A percentile compares a stretch with the other conserved stretches of the same genome.
Evolutionary conservation across 148 eudicot genomes (phyloP).

Genomic region (Nepenthes gracilis): DNA sequence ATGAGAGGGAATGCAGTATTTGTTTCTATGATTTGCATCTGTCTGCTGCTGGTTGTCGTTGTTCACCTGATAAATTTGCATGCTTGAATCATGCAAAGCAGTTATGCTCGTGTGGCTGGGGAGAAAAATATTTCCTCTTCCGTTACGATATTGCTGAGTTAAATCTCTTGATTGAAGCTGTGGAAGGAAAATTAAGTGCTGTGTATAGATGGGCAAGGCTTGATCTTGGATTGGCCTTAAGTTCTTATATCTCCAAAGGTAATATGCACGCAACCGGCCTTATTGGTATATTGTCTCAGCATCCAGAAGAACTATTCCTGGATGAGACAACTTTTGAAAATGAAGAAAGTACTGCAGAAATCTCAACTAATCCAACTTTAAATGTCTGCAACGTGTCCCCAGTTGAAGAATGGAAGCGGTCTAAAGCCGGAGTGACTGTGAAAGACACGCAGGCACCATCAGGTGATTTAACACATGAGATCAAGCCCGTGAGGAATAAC

Average conservation of each 20-base stretch:
- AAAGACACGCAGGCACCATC: constrained; percentile 24
- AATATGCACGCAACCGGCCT: constrained; percentile 19
- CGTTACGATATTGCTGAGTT: constrained; percentile 72
- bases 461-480: constrained; percentile 17
- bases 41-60: constrained; percentile 87
- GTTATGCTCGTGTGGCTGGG: constrained; percentile 71
- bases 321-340: constrained; percentile 7
- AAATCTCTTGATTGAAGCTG: constrained; percentile 77
- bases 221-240: constrained; percentile 76
- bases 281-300: constrained; percentile 15
- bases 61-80: constrained; percentile 75
- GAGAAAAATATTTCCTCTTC: constrained; percentile 68
- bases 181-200: constrained; percentile 93
- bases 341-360: constrained; percentile 8
- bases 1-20: constrained; percentile 89
- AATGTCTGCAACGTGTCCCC: constrained; percentile 13
- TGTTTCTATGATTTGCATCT: constrained; percentile 87
- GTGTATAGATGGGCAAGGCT: constrained; percentile 86
- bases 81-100: constrained; percentile 92
- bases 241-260: constrained; percentile 49
- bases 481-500: constrained; percentile 8
- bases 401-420: constrained; percentile 12
- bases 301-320: constrained; percentile 13
- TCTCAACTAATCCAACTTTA: constrained; percentile 17
- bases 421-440: constrained; percentile 25